phyloP scores from a whole-genome alignment of 768 basidiomycete species.

The Phaeotremella skinneri region DNA sequence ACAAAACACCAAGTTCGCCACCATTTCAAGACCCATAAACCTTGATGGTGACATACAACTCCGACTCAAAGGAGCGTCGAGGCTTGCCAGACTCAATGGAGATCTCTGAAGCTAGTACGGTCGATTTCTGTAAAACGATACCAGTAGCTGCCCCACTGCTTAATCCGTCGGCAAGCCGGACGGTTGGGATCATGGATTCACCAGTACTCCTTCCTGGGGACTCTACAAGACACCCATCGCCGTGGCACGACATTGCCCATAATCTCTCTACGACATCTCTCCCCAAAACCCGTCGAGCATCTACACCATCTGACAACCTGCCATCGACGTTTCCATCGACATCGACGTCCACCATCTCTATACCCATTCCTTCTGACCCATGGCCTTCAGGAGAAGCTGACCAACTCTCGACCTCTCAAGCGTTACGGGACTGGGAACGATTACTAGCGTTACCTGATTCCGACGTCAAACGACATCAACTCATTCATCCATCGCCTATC shows the following conservation, averaged over 20 bases:
- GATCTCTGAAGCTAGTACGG: too few relatives aligned
- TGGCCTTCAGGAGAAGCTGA: not conserved
- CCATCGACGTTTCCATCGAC: not conserved
- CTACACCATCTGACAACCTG: conserved; percentile 15
- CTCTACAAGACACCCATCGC: conserved; percentile 36
- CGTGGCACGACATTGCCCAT: conserved; percentile 44
- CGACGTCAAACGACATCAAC: conserved; percentile 25
- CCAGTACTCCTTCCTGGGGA: conserved; percentile 12
- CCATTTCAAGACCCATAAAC: too few relatives aligned
- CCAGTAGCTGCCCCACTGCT: too few relatives aligned
- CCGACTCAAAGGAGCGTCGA: too few relatives aligned
- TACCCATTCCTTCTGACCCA: not conserved
- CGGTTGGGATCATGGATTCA: conserved; percentile 1
- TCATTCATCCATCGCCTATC: conserved; percentile 13
- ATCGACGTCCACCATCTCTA: conserved; percentile 1
- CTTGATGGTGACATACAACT: too few relatives aligned
- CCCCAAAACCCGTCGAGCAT: conserved; percentile 13
- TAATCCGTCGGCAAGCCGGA: too few relatives aligned
- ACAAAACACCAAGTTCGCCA: too few relatives aligned
- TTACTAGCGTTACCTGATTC: conserved; percentile 22
- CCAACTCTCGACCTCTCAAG: conserved; percentile 23
- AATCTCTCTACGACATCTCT: conserved; percentile 32
- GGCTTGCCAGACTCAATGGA: too few relatives aligned
- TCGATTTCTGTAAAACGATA: too few relatives aligned
- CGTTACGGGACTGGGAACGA: conserved; percentile 33